Percentiles rank a stretch among this genome's conserved stretches.
These are phyloP conservation scores for Kwoniella dendrophila DNA, from an alignment of 768 basidiomycete genomes.

Conservation along the genomic window DNA sequence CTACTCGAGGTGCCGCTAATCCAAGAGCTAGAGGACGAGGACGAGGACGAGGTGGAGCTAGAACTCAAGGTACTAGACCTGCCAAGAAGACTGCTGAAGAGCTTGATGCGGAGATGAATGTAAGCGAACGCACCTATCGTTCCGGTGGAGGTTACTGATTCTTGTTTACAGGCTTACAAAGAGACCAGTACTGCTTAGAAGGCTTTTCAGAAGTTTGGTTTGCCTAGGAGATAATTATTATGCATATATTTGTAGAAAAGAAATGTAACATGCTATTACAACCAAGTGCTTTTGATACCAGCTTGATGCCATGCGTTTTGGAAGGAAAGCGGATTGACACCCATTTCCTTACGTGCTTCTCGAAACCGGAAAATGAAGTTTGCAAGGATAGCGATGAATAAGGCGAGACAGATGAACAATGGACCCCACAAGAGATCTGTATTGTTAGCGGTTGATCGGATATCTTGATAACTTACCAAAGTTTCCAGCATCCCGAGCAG, in stretches of 20 bases:
- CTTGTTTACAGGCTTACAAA: conserved; percentile 37
- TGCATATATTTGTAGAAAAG: conserved; percentile 12
- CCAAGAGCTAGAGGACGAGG: conserved; percentile 34
- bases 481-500: conserved; percentile 79
- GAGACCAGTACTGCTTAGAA: conserved; percentile 27
- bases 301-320: conserved; percentile 38
- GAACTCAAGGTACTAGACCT: conserved; percentile 30
- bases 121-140: conserved; percentile 55
- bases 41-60: conserved; percentile 58
- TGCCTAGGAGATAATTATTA: conserved; percentile 1
- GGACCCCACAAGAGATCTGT: conserved; percentile 82
- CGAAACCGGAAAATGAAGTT: conserved; percentile 56
- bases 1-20: conserved; percentile 52
- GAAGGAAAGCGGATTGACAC: conserved; percentile 42
- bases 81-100: conserved; percentile 77
- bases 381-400: conserved; percentile 83
- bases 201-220: no score
- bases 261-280: conserved; percentile 15
- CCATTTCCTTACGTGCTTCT: conserved; percentile 34
- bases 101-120: conserved; percentile 98
- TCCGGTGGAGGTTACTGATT: not conserved
- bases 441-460: not conserved
- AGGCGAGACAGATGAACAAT: conserved; percentile 72
- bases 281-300: conserved; percentile 18
- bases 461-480: conserved; percentile 66